Percentiles rank a stretch among this genome's conserved stretches.
Evolutionary conservation across 352 stramenopile genomes (phyloP).

Genomic region (Phytophthora litchii): DNA sequence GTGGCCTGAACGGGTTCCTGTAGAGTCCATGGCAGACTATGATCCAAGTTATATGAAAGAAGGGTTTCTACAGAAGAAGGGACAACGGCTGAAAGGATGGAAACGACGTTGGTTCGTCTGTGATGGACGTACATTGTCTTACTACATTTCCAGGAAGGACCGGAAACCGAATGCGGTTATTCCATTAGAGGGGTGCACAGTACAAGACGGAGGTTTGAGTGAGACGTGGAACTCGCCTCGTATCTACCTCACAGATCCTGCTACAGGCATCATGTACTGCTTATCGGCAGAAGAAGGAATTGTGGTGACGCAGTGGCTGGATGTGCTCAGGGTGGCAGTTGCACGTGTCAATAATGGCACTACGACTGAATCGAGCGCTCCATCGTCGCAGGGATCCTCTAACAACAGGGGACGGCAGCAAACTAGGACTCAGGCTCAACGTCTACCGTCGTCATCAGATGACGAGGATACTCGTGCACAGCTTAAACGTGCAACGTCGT

Average conservation of each 20-base stretch:
- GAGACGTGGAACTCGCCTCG: constrained; percentile 88
- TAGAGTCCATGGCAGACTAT: constrained; percentile 55
- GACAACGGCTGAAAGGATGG: constrained; percentile 81
- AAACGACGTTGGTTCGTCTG: constrained; percentile 89
- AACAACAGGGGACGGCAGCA: constrained; percentile 8
- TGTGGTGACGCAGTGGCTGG: constrained; percentile 76
- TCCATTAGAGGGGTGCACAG: constrained; percentile 75
- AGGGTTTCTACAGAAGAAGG: constrained; percentile 87
- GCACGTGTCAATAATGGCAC: constrained; percentile 34
- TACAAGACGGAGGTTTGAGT: constrained; percentile 80
- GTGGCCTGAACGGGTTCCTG: constrained; percentile 66
- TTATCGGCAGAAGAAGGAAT: constrained; percentile 74
- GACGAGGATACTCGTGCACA: constrained; percentile 31
- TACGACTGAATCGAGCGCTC: background rate
- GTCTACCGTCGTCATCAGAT: constrained; percentile 20
- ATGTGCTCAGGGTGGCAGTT: constrained; percentile 63
- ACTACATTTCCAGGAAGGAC: constrained; percentile 85
- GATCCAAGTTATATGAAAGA: constrained; percentile 79
- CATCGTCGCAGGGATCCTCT: background rate
- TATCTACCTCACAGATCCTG: constrained; percentile 83
- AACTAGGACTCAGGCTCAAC: constrained; percentile 8
- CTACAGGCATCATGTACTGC: constrained; percentile 83
- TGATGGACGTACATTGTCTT: constrained; percentile 77
- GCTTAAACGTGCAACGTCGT: constrained; percentile 27
- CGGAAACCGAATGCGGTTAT: constrained; percentile 85